These are phyloP conservation scores for Xenoacremonium recifei DNA, from an alignment of 2,329 filamentous ascomycete species.

Conservation along the genomic window DNA sequence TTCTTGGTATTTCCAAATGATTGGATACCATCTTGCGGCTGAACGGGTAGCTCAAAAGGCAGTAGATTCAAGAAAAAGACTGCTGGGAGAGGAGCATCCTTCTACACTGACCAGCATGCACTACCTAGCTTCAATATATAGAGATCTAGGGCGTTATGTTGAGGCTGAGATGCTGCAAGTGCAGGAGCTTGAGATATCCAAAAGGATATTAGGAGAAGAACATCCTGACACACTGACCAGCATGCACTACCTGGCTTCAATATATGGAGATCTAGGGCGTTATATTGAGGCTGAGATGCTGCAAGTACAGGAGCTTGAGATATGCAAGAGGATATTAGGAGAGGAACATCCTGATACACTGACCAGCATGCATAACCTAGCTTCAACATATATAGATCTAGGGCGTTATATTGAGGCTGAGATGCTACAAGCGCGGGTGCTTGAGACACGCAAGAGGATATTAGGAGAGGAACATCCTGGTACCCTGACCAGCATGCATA, in stretches of 20 bases:
- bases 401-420: background rate
- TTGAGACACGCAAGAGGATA: constrained; percentile 1
- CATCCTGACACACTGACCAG: background rate
- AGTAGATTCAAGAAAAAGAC: background rate
- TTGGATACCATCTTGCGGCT: background rate
- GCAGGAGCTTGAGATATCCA: constrained; percentile 10
- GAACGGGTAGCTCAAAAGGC: background rate
- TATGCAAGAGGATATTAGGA: background rate
- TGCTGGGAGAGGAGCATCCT: background rate
- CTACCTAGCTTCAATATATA: too few relatives aligned
- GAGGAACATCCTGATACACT: constrained; percentile 2
- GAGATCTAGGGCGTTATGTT: too few relatives aligned
- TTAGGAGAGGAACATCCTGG: constrained; percentile 2
- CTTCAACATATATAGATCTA: background rate
- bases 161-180: constrained; percentile 6
- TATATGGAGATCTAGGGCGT: background rate
- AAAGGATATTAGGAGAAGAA: constrained; percentile 3
- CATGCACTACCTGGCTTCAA: constrained; percentile 1
- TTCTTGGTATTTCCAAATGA: background rate
- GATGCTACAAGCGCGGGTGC: background rate
- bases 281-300: constrained; percentile 6
- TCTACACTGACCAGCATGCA: background rate
- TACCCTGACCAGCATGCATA: background rate
- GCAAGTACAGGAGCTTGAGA: background rate
- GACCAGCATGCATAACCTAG: background rate